Percentiles rank a stretch among this genome's conserved stretches.
Conservation (phyloP, 192 early-diverging fungal species). For the Funneliformis mosseae region DNA sequence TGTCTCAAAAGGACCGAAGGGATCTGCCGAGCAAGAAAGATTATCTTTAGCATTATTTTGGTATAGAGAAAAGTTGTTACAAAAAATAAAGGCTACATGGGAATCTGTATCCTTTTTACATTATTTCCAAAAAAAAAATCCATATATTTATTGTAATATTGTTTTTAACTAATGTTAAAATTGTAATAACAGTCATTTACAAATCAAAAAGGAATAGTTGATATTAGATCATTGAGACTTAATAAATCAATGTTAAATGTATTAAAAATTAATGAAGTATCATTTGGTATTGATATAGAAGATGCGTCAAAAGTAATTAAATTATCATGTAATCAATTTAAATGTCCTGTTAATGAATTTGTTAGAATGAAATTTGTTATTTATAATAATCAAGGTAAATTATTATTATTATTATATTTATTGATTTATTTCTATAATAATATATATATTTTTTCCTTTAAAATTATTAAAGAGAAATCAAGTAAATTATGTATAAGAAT, state of each 20-base stretch:
- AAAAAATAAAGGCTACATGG: constrained; percentile 51
- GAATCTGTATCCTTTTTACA: constrained; percentile 41
- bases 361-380: constrained; percentile 50
- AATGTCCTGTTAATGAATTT: constrained; percentile 50
- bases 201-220: constrained; percentile 47
- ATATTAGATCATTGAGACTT: constrained; percentile 58
- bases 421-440: background rate
- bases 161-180: background rate
- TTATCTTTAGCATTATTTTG: constrained; percentile 67
- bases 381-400: constrained; percentile 56
- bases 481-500: constrained; percentile 54
- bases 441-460: background rate
- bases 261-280: constrained; percentile 63
- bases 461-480: constrained; percentile 22
- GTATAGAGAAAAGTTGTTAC: constrained; percentile 70
- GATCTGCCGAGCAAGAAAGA: constrained; percentile 56
- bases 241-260: constrained; percentile 56
- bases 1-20: constrained; percentile 57
- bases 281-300: constrained; percentile 53
- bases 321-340: constrained; percentile 43
- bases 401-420: background rate
- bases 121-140: background rate
- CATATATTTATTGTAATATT: background rate
- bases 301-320: constrained; percentile 32
- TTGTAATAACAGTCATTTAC: constrained; percentile 17